Base-by-base conservation (phyloP, 768 basidiomycete genomes). In the Russula ochroleuca region DNA sequence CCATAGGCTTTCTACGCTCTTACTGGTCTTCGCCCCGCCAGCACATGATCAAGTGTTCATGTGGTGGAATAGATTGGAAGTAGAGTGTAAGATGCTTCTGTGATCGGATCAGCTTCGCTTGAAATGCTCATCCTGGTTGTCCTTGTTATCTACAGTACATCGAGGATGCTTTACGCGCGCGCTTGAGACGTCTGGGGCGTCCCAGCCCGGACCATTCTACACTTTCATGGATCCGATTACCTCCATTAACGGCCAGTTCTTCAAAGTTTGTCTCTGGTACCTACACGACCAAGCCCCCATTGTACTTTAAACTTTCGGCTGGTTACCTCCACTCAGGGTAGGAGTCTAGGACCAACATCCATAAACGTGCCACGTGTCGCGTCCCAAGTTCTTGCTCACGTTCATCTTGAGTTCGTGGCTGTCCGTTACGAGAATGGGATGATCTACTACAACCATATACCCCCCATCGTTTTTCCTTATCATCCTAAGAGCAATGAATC, bases 241-340 rank as follows among this genome's bases (percentile, higher is more conserved):
- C 47, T n/a, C 21, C 11, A 41, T 21, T n/a, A 28, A n/a, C 19
- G 28, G 31, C 41, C 33, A 17, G 37, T 45, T 19, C 9, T n/a
- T n/a, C n/a, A n/a, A 21, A 0, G 10, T 21, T 45, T n/a, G 2
- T 19, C 8, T 47, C n/a, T 45, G n/a, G n/a, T 21, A 45, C 10
- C 43, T n/a, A 14, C 47, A 35, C 15, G 33, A 50, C 51, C 50
- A 41, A 25, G 14, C n/a, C 41, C 33, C 41, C 23, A 6, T 37
- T 62, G 23, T 31, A 15, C 61, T 25, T 54, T 59, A 31, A 55
- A 38, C 51, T 33, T 60, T 59, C 49, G 35, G 25, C n/a, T 57
- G 61, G 56, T 49, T 31, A 33, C 52, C 45, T 25, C 53, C 21
- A 13, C 35, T 62, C 61, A 49, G 35, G 55, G 43, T 50, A 28